A percentile compares a stretch with the other conserved stretches of the same genome.
Conservation (phyloP, 257 asterid genomes). For the Verbena officinalis region DNA sequence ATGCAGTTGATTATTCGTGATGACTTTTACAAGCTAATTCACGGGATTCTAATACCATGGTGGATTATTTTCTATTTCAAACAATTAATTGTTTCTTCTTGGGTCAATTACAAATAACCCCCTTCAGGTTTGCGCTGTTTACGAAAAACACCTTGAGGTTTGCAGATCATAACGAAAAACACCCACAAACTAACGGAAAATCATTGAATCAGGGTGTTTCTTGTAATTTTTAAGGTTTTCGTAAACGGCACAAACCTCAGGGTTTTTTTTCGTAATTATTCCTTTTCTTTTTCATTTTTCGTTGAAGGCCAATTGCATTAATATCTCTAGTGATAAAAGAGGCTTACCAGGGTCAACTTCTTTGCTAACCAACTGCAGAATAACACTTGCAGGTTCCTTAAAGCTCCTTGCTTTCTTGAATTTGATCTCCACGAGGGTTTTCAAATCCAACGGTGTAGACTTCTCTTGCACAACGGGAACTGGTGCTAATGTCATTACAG, state of each 20-base stretch:
- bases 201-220: too few species aligned
- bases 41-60: background rate
- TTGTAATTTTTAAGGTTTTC: too few species aligned
- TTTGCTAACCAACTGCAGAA: slow-evolving; percentile 25
- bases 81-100: too few species aligned
- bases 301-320: background rate
- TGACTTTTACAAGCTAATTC: background rate
- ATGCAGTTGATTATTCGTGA: background rate
- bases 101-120: too few species aligned
- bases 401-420: slow-evolving; percentile 13
- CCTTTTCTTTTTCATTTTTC: background rate
- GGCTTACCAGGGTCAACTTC: slow-evolving; percentile 20
- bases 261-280: too few species aligned
- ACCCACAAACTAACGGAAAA: too few species aligned
- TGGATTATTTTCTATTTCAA: background rate
- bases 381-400: slow-evolving; percentile 18
- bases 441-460: background rate
- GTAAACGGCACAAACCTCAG: too few species aligned
- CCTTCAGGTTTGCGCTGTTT: too few species aligned
- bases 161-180: too few species aligned
- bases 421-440: slow-evolving; percentile 7
- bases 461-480: background rate
- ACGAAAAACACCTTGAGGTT: too few species aligned
- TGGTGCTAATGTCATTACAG: background rate
- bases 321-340: background rate